Percentiles rank a stretch among this genome's conserved stretches.
Evolutionary conservation across 2,329 filamentous ascomycete species (phyloP).

Genomic region (Epichloe scottii): DNA sequence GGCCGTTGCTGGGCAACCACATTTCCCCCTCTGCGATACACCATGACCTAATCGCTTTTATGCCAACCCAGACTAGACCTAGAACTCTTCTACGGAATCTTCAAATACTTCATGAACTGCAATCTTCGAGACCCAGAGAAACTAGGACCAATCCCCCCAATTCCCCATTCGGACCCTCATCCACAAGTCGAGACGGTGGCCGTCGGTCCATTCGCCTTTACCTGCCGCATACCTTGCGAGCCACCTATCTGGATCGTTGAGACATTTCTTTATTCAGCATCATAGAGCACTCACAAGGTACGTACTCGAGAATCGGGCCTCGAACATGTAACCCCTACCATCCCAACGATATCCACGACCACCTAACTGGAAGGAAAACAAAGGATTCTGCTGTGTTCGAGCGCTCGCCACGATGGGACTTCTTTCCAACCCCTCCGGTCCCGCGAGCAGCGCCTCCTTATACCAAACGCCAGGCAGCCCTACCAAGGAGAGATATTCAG

Average conservation of each 20-base stretch:
- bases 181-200: neutral
- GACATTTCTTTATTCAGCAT: neutral
- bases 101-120: neutral
- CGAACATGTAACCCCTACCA: neutral
- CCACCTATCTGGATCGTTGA: neutral
- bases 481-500: constrained; percentile 38
- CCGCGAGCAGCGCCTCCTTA: constrained; percentile 32
- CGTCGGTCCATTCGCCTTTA: neutral
- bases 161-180: too few species aligned
- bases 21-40: constrained; percentile 10
- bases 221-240: constrained; percentile 4
- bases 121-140: neutral
- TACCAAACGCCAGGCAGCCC: constrained; percentile 33
- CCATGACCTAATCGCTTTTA: neutral
- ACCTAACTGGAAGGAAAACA: neutral
- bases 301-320: neutral
- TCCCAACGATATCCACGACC: neutral
- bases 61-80: neutral
- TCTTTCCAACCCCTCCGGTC: constrained; percentile 33
- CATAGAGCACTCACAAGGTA: neutral
- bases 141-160: neutral
- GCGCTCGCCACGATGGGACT: constrained; percentile 31
- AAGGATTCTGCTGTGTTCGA: neutral
- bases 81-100: neutral
- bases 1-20: constrained; percentile 17